These are phyloP conservation scores for Cryoendolithus antarcticus DNA, from an alignment of 2,329 filamentous ascomycete genomes.

Conservation along the genomic window DNA sequence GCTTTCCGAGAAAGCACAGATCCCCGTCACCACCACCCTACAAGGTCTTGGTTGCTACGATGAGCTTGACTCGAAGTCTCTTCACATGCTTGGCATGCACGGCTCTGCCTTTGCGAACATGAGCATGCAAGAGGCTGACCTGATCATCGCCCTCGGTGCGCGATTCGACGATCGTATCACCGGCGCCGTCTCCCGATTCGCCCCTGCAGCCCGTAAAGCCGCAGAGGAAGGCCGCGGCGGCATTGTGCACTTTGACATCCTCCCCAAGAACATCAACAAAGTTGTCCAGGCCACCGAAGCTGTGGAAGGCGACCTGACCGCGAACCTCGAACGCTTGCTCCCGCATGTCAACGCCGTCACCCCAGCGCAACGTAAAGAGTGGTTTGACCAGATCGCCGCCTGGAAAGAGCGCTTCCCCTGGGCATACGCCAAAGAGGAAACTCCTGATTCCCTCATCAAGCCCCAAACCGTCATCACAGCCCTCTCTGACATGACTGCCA, in stretches of 20 bases:
- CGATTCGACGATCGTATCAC: conserved; percentile 97
- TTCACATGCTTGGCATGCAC: conserved; percentile 99
- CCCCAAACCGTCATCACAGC: conserved; percentile 87
- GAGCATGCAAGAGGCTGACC: conserved; percentile 91
- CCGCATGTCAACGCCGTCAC: conserved; percentile 54
- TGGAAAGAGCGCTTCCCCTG: conserved; percentile 93
- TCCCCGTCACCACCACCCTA: conserved; percentile 91
- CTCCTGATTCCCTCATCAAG: conserved; percentile 71
- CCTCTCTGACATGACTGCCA: conserved; percentile 68
- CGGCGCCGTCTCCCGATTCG: conserved; percentile 68
- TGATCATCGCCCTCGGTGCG: conserved; percentile 86
- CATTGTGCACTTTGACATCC: conserved; percentile 94
- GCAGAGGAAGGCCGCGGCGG: conserved; percentile 77
- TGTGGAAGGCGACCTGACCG: conserved; percentile 79
- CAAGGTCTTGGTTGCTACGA: conserved; percentile 88
- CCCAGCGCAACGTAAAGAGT: conserved; percentile 59
- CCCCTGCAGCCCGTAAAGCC: conserved; percentile 73
- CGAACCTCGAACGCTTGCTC: conserved; percentile 64
- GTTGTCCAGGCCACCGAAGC: conserved; percentile 93
- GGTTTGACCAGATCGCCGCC: conserved; percentile 77
- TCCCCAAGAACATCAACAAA: conserved; percentile 99
- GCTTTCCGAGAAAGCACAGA: conserved; percentile 77
- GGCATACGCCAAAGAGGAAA: conserved; percentile 62
- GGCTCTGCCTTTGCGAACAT: conserved; percentile 95
- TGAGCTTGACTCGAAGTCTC: conserved; percentile 82